phyloP scores from a whole-genome alignment of 495 filamentous ascomycete genomes.

The Elasticomyces elasticus region DNA sequence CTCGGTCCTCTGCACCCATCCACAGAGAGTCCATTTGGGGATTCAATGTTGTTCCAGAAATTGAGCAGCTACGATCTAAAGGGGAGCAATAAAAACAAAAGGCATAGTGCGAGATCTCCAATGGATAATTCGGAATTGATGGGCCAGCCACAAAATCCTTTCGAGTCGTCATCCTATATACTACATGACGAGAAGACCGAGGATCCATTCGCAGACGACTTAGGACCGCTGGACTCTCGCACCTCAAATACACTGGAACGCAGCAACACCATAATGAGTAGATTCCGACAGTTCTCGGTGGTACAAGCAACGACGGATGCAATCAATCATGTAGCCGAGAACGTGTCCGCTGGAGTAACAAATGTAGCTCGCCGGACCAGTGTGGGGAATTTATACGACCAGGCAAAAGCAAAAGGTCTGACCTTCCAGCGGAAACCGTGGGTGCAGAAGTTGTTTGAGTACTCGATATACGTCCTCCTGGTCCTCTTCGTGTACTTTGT shows the following conservation, averaged over 20 bases:
- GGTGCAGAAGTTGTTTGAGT: conserved; percentile 33
- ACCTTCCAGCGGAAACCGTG: conserved; percentile 29
- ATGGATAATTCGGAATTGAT: background rate
- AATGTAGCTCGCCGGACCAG: background rate
- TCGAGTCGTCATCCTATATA: background rate
- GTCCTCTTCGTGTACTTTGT: conserved; percentile 34
- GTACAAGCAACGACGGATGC: background rate
- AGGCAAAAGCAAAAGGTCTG: conserved; percentile 19
- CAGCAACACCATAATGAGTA: background rate
- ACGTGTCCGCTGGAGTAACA: background rate
- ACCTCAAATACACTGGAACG: background rate
- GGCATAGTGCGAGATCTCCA: background rate
- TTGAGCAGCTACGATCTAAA: conserved; percentile 3
- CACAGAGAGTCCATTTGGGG: background rate
- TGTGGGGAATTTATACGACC: conserved; percentile 19
- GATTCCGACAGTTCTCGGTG: background rate
- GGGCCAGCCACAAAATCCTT: background rate
- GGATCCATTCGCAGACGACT: too few species aligned
- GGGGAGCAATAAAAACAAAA: background rate
- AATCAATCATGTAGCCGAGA: background rate
- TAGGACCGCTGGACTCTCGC: background rate
- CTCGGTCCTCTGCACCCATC: background rate
- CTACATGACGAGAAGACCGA: background rate
- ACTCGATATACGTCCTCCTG: conserved; percentile 29
- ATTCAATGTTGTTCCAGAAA: background rate